Conservation (phyloP, 805 yeast genomes). For the Saccharomycopsis sp. region DNA sequence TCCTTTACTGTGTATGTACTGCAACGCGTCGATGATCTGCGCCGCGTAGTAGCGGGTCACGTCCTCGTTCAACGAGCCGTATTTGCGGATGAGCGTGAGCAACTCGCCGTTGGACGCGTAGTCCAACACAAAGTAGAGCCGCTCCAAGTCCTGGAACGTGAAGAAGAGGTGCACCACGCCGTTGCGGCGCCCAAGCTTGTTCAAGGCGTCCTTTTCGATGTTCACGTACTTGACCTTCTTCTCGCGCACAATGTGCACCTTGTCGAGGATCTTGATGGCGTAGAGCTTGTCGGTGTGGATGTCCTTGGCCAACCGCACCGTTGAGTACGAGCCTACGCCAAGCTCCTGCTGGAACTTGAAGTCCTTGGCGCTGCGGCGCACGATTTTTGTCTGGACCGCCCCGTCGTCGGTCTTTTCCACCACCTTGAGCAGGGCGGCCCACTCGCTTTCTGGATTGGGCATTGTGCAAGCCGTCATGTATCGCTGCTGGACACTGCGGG, state of each 20-base stretch:
- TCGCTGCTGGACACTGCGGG: too few relatives aligned
- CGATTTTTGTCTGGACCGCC: slow-evolving; percentile 4
- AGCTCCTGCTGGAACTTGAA: slow-evolving; percentile 82
- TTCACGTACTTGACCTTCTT: slow-evolving; percentile 81
- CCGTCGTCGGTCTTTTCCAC: slow-evolving; percentile 12
- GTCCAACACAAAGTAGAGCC: slow-evolving; percentile 68
- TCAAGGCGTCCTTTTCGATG: slow-evolving; percentile 74
- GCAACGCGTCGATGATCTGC: slow-evolving; percentile 67
- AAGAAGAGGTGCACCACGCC: slow-evolving; percentile 66
- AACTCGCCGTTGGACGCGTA: slow-evolving; percentile 79
- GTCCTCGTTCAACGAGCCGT: slow-evolving; percentile 66
- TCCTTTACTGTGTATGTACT: slow-evolving; percentile 67
- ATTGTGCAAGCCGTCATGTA: too few relatives aligned
- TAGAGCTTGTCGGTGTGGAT: slow-evolving; percentile 65
- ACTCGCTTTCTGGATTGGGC: slow-evolving; percentile 8
- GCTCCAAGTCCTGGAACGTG: slow-evolving; percentile 73
- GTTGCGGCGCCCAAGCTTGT: slow-evolving; percentile 51
- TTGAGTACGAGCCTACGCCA: slow-evolving; percentile 96
- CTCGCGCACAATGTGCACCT: slow-evolving; percentile 71
- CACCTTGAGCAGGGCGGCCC: slow-evolving; percentile 20
- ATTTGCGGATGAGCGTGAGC: slow-evolving; percentile 55
- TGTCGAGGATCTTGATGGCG: slow-evolving; percentile 72
- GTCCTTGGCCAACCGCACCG: slow-evolving; percentile 83
- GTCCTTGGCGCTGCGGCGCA: slow-evolving; percentile 35
- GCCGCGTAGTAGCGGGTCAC: slow-evolving; percentile 63